These are phyloP conservation scores for Mycena galericulata DNA, from an alignment of 768 basidiomycete species.

Conservation along the genomic window DNA sequence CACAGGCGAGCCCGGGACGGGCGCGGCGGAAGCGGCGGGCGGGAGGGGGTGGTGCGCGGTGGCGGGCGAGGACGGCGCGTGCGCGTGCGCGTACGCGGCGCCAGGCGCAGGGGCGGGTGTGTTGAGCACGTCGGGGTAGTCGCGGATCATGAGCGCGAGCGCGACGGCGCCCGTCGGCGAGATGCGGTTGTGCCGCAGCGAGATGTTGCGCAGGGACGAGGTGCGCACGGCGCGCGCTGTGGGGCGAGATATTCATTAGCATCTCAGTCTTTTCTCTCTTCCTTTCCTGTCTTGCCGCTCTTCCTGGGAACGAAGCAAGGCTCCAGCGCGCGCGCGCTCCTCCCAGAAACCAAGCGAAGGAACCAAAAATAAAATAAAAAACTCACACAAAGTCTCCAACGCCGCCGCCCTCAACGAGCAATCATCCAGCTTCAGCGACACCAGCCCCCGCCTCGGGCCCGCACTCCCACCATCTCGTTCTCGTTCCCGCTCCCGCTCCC, in stretches of 20 bases:
- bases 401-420: conserved; percentile 80
- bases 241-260: conserved; percentile 1
- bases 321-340: too few species aligned
- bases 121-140: conserved; percentile 87
- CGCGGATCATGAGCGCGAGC: conserved; percentile 94
- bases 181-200: conserved; percentile 90
- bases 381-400: conserved; percentile 85
- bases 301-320: neutral
- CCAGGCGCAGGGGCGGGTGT: conserved; percentile 35
- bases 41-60: neutral
- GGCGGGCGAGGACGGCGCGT: conserved; percentile 48
- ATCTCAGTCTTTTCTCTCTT: too few species aligned
- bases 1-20: too few species aligned
- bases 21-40: too few species aligned
- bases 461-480: too few species aligned
- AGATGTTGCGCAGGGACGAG: conserved; percentile 89
- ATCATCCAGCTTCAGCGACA: conserved; percentile 90
- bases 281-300: too few species aligned
- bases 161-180: conserved; percentile 88
- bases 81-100: conserved; percentile 48
- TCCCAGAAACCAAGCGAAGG: neutral
- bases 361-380: neutral
- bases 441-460: conserved; percentile 64
- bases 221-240: conserved; percentile 86
- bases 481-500: neutral